These are phyloP conservation scores for Neonectria coccinea DNA, from an alignment of 2,329 filamentous ascomycete genomes.

Conservation along the genomic window DNA sequence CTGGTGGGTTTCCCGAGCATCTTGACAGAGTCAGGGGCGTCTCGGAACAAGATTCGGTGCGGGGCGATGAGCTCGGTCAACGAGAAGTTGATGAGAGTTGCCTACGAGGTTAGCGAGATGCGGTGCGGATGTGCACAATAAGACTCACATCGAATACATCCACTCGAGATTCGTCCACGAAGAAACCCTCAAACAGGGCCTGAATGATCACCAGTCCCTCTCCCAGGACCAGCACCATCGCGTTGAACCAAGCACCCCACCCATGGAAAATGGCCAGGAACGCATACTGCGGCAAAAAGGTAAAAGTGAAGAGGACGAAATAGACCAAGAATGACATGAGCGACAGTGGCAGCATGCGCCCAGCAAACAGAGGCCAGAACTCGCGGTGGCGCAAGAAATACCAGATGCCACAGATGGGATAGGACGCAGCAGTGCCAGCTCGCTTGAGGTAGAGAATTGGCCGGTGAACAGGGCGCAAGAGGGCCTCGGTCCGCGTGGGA, in stretches of 20 bases:
- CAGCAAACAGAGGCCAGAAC: constrained; percentile 83
- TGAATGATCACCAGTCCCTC: constrained; percentile 79
- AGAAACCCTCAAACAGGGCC: constrained; percentile 81
- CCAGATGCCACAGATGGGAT: constrained; percentile 78
- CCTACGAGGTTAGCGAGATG: constrained; percentile 51
- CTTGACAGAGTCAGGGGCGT: constrained; percentile 79
- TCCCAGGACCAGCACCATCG: constrained; percentile 86
- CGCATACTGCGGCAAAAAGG: constrained; percentile 89
- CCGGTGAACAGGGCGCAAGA: constrained; percentile 47
- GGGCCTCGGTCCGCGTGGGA: constrained; percentile 33
- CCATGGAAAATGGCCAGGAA: constrained; percentile 92
- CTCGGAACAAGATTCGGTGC: constrained; percentile 72
- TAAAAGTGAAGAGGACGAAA: constrained; percentile 85
- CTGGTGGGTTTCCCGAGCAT: constrained; percentile 85
- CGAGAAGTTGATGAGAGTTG: constrained; percentile 80
- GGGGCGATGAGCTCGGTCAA: constrained; percentile 75
- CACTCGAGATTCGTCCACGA: constrained; percentile 82
- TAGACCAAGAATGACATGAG: constrained; percentile 87
- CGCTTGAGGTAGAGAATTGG: constrained; percentile 58
- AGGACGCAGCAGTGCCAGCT: constrained; percentile 62
- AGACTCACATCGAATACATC: constrained; percentile 83
- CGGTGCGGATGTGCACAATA: neutral
- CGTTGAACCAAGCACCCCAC: constrained; percentile 88
- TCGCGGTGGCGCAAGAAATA: constrained; percentile 84
- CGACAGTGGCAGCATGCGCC: constrained; percentile 82